These are phyloP conservation scores for Dalbergia cochinchinensis DNA, from an alignment of 306 rosid species.

Conservation along the genomic window DNA sequence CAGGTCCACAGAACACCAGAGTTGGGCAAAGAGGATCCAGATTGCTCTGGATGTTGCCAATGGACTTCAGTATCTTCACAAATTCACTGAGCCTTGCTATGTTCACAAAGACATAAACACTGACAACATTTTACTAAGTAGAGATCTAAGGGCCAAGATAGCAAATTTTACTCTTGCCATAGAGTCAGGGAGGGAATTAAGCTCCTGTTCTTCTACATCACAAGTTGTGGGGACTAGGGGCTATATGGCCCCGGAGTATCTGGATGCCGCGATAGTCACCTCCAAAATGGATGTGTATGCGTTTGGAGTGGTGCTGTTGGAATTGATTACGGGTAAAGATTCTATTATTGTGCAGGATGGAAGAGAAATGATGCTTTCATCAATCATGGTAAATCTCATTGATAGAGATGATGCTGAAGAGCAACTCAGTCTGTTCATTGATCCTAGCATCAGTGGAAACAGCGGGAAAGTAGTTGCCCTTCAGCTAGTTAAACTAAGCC, in stretches of 20 bases:
- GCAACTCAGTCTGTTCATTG: constrained; percentile 50
- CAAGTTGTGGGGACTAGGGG: constrained; percentile 42
- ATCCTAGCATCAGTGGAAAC: constrained; percentile 52
- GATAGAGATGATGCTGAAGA: constrained; percentile 52
- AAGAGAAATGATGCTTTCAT: constrained; percentile 55
- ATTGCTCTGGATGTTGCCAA: constrained; percentile 84
- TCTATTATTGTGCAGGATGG: constrained; percentile 55
- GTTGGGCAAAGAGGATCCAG: constrained; percentile 67
- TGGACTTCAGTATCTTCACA: constrained; percentile 86
- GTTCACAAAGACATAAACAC: constrained; percentile 68
- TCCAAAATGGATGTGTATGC: constrained; percentile 73
- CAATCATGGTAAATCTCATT: constrained; percentile 37
- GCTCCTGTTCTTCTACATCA: constrained; percentile 17
- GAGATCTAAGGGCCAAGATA: constrained; percentile 67
- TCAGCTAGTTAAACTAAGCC: constrained; percentile 55
- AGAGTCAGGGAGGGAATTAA: constrained; percentile 44
- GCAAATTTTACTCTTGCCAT: constrained; percentile 67
- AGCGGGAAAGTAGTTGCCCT: constrained; percentile 43
- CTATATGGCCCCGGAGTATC: constrained; percentile 64
- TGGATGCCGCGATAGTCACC: constrained; percentile 50
- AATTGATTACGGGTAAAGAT: constrained; percentile 65
- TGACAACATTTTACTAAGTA: constrained; percentile 64
- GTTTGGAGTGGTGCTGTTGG: constrained; percentile 69
- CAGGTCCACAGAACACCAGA: constrained; percentile 42
- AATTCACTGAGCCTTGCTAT: constrained; percentile 73